Evolutionary conservation across 228 moss, liverwort and hornwort species (phyloP).

Genomic region (Sphagnum magellanicum): DNA sequence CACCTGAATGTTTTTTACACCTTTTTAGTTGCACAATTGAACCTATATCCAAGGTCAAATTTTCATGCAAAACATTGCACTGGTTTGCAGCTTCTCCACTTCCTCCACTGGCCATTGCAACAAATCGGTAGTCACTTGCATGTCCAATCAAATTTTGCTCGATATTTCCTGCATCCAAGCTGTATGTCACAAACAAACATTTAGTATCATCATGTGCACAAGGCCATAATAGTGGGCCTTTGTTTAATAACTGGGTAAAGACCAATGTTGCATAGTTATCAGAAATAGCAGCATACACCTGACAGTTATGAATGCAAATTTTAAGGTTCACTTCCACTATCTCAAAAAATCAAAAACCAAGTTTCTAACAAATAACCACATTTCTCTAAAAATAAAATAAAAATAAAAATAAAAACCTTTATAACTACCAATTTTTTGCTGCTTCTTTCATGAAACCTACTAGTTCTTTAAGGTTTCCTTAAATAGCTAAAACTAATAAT

Average conservation of each 20-base stretch:
- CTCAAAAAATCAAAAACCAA: too few relatives aligned
- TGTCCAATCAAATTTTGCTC: conserved; percentile 7
- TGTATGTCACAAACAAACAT: neutral
- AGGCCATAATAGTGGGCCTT: neutral
- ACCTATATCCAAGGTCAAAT: neutral
- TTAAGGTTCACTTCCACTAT: too few relatives aligned
- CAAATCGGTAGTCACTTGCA: conserved; percentile 1
- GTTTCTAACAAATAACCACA: too few relatives aligned
- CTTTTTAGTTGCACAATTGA: conserved; percentile 1
- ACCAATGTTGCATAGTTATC: too few relatives aligned
- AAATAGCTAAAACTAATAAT: too few relatives aligned
- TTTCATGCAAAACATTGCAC: neutral
- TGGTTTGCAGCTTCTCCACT: conserved; percentile 6
- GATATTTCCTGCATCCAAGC: conserved; percentile 5
- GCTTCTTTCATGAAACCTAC: too few relatives aligned
- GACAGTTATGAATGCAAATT: too few relatives aligned
- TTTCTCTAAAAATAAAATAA: too few relatives aligned
- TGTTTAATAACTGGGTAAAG: neutral
- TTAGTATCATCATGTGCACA: neutral
- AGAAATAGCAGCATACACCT: too few relatives aligned
- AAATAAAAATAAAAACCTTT: too few relatives aligned
- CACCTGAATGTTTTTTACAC: neutral
- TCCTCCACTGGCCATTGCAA: conserved; percentile 11
- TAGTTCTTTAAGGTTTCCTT: too few relatives aligned
- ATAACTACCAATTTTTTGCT: too few relatives aligned